These are phyloP conservation scores for Trametes gibbosa DNA, from an alignment of 768 basidiomycete genomes.

Conservation along the genomic window DNA sequence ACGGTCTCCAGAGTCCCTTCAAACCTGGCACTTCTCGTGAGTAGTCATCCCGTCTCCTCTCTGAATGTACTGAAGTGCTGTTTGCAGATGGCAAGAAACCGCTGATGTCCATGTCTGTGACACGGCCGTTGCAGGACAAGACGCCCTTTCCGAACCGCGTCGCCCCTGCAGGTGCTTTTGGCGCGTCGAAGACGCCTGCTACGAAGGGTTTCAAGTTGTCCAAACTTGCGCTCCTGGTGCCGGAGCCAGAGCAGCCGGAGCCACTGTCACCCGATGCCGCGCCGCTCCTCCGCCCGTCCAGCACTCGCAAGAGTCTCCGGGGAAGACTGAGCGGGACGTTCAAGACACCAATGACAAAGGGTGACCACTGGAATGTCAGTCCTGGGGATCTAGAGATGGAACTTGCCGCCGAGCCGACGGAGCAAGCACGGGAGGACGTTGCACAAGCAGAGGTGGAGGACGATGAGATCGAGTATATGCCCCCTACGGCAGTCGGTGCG, in stretches of 20 bases:
- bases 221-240: slow-evolving; percentile 34
- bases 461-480: slow-evolving; percentile 56
- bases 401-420: slow-evolving; percentile 19
- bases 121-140: slow-evolving; percentile 66
- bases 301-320: slow-evolving; percentile 61
- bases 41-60: neutral
- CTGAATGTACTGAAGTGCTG: neutral
- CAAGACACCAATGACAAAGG: slow-evolving; percentile 64
- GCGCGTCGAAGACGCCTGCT: slow-evolving; percentile 31
- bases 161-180: slow-evolving; percentile 31
- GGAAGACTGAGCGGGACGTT: slow-evolving; percentile 51
- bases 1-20: slow-evolving; percentile 35
- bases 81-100: slow-evolving; percentile 27
- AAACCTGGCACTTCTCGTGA: slow-evolving; percentile 31
- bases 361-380: slow-evolving; percentile 75
- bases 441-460: slow-evolving; percentile 30
- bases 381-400: slow-evolving; percentile 45
- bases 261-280: slow-evolving; percentile 29
- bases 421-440: slow-evolving; percentile 25
- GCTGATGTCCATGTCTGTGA: slow-evolving; percentile 10
- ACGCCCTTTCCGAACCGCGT: slow-evolving; percentile 72
- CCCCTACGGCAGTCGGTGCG: slow-evolving; percentile 50
- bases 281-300: slow-evolving; percentile 59
- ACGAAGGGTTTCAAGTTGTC: slow-evolving; percentile 33
- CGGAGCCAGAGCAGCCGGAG: slow-evolving; percentile 24